Evolutionary conservation across 371 early-diverging fungal species (phyloP), one percentile per base, ranked within the genome.

Genomic region (Apophysomyces elegans): DNA sequence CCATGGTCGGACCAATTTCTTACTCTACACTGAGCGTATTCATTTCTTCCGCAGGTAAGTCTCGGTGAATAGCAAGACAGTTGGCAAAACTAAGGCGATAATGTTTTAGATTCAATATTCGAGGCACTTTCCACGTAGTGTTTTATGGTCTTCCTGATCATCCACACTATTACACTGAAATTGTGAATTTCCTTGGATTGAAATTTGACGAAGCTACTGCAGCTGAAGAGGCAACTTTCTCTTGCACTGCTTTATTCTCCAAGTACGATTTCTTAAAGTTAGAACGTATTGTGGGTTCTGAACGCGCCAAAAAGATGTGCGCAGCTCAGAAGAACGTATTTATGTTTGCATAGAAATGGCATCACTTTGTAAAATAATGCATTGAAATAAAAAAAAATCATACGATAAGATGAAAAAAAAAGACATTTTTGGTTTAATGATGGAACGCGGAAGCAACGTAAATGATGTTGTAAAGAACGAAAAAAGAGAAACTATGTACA

Each of bases 81-180:
- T 26, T 26, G 32, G 32, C 32, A 26, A 26, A 2, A 26, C 32
- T 26, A 2, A 26, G 2, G 8, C 37, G 45, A 6, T 32, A 56
- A 50, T 36, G 32, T 46, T 12, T 46, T 62, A 88, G 94, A 65
- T 90, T 91, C 65, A 86, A 87, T 45, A 89, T 98, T 61, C 88
- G 93, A 50, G 97, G 96, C 37, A 85, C 91, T 32, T 86, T 88
- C 66, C 91, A 96, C 66, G 64, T 98, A 7, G 84, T 97, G 7
- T 97, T 97, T 68, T 99, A 97, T 73, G 90, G 88, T 1, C 81
- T 95, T 58, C 98, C 98, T 0, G 93, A 92, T 21, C 86, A 93
- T 61, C 83, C 93, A 18, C 83, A 87, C n/a, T 96, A 89, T 72
- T 99, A 98, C 68, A 80, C 92, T 11, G 99, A 99, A 77, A 67